Base-by-base conservation (phyloP, 2,329 filamentous ascomycete species). In the Sarocladium kiliense region DNA sequence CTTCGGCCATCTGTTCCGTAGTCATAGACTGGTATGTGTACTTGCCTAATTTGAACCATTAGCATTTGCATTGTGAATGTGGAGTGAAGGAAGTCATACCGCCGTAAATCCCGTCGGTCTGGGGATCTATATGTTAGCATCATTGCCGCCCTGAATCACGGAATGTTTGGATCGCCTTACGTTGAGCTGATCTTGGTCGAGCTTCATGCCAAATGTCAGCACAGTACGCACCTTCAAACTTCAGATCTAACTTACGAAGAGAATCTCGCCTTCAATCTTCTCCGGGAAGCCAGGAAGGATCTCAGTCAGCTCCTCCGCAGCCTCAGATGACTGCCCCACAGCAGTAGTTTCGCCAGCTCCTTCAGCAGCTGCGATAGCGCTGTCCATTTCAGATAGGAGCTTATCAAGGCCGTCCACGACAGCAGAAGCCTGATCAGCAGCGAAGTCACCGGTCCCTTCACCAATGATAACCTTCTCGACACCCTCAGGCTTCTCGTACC, bases 1-100 rank as follows among this genome's bases (percentile, higher is more conserved):
- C 91, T 61, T 88, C 77, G 0, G 91, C 90, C 93, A 97, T 97
- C 56, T 84, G 84, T 58, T 90, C 87, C 0, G 73, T 76, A 0
- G 88, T 74, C 1, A 97, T 78, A 63, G 89, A 81, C 66, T 97
- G 92, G 71, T 97, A 97, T 0, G 92, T 97, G 69, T 90, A 91
- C 67, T 92, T 91, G 3, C 89, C 65, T 1, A 56, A n/a, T n/a
- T n/a, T n/a, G n/a, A n/a, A n/a, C n/a, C n/a, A n/a, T 39, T 27
- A 54, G 27, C 36, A 2, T 19, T 16, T 36, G 25, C 49, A 61
- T n/a, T 45, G 16, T 37, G 25, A 10, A 9, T 9, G 7, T 49
- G 27, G 25, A 6, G 23, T 4, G 12, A 18, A 3, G 19, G 11
- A 89, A 68, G 86, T 88, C 70, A 87, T 87, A 11, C 89, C 91